Evolutionary conservation across 306 rosid genomes (phyloP).

Genomic region (Trifolium fragiferum): DNA sequence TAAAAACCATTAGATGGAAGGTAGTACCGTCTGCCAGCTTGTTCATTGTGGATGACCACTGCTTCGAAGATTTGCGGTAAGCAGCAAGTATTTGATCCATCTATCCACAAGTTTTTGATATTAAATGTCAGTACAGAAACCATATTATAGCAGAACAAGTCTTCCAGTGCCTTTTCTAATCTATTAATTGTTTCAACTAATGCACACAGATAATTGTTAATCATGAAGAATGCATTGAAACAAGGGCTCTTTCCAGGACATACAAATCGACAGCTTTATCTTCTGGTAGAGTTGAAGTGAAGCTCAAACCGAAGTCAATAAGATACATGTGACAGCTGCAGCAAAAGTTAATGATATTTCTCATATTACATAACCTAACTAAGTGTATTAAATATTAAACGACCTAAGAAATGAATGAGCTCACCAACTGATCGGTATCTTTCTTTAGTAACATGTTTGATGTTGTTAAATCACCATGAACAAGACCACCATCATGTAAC

Average conservation of each 20-base stretch:
- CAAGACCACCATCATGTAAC: conserved; percentile 83
- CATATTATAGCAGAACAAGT: conserved; percentile 11
- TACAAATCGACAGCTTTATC: conserved; percentile 94
- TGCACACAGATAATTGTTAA: background rate
- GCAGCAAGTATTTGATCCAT: conserved; percentile 65
- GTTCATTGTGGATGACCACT: conserved; percentile 80
- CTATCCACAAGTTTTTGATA: conserved; percentile 20
- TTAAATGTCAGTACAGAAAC: conserved; percentile 31
- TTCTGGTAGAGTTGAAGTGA: conserved; percentile 84
- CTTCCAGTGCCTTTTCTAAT: background rate
- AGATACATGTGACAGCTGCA: conserved; percentile 33
- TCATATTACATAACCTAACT: conserved; percentile 6
- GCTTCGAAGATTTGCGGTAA: conserved; percentile 84
- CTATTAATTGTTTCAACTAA: background rate
- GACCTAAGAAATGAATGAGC: conserved; percentile 39
- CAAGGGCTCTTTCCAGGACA: conserved; percentile 86
- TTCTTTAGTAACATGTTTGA: conserved; percentile 79
- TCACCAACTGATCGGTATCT: conserved; percentile 68
- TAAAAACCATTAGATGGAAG: conserved; percentile 30
- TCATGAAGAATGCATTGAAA: conserved; percentile 92
- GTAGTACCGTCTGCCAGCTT: conserved; percentile 52
- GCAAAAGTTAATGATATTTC: conserved; percentile 35
- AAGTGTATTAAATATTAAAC: background rate
- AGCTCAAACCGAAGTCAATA: conserved; percentile 91
- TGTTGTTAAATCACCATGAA: conserved; percentile 90